These are phyloP conservation scores for Dioszegia crocea DNA, from an alignment of 768 basidiomycete genomes.

Conservation along the genomic window DNA sequence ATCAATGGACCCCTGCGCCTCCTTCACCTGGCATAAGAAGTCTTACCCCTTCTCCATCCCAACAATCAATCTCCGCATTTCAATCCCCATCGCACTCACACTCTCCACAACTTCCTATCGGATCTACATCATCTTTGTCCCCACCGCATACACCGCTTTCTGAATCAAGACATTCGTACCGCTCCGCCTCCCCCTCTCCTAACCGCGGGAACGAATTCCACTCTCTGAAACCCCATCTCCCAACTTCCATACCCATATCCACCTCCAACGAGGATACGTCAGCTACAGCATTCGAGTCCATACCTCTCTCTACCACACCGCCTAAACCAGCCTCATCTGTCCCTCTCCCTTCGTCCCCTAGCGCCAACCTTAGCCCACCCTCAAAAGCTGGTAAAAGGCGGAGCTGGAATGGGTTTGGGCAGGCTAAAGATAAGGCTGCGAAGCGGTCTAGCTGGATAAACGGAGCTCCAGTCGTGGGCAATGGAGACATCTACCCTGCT, in stretches of 20 bases:
- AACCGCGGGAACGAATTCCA: background rate
- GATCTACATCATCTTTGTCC: background rate
- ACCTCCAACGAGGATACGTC: background rate
- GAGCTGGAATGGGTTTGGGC: slow-evolving; percentile 12
- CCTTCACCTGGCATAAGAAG: background rate
- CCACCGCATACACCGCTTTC: background rate
- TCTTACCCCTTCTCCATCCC: slow-evolving; percentile 1
- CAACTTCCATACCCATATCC: background rate
- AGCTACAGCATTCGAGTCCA: slow-evolving; percentile 17
- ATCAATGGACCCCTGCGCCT: background rate
- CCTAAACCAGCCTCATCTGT: slow-evolving; percentile 6
- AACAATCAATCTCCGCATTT: background rate
- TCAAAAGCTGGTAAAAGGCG: background rate
- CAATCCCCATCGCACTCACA: background rate
- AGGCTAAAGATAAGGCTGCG: slow-evolving; percentile 1
- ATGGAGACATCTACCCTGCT: background rate
- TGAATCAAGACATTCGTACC: background rate
- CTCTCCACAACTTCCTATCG: background rate
- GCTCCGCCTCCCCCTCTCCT: background rate
- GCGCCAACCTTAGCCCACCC: background rate
- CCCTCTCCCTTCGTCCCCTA: slow-evolving; percentile 15
- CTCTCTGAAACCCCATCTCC: background rate
- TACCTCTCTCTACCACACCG: slow-evolving; percentile 16
- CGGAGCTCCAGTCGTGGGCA: background rate
- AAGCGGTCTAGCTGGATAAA: slow-evolving; percentile 4